Evolutionary conservation across 2,329 filamentous ascomycete genomes (phyloP), one percentile per base, ranked within the genome.

Genomic region (Phialocephala subalpina): DNA sequence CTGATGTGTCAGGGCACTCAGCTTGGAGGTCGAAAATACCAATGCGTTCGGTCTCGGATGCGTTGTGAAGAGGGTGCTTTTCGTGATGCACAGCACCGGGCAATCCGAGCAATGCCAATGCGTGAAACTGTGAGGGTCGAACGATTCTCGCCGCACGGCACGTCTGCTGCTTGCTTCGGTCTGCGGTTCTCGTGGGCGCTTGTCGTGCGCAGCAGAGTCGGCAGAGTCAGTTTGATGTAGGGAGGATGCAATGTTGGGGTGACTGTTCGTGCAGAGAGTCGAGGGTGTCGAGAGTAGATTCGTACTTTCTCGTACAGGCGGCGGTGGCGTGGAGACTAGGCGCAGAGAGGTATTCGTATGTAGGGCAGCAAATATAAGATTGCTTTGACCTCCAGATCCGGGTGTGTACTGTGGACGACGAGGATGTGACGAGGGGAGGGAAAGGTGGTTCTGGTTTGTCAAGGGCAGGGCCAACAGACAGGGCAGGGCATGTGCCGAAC

Each of bases 21-120:
- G 27, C 56, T 49, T 60, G 66, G 60, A 57, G 55, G 1, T 63
- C 47, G 56, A 67, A 69, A 70, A 55, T 47, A 67, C 70, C 72
- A 68, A 71, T 71, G 73, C 72, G 72, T 69, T 66, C 62, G 55
- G 70, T 73, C 72, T 73, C 72, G 72, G 72, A 73, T 69, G 60
- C 65, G 45, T 58, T 59, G 60, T 58, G 33, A 29, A 36, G 53
- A 29, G 35, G 53, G 64, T 47, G 60, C 45, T 69, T 67, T 67
- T 69, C 66, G 68, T 68, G 69, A 60, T 66, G 66, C 64, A 63
- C 62, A 40, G 65, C 63, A 67, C 33, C 60, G 38, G 63, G 53
- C 29, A 67, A 67, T 67, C 68, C 66, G 66, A 69, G 69, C 65
- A 71, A 64, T 63, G 63, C 68, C 70, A 70, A 66, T 68, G 69